Percentiles rank a stretch among this genome's conserved stretches.
These are phyloP conservation scores for Cladorrhinum samala DNA, from an alignment of 495 filamentous ascomycete genomes.

Conservation along the genomic window DNA sequence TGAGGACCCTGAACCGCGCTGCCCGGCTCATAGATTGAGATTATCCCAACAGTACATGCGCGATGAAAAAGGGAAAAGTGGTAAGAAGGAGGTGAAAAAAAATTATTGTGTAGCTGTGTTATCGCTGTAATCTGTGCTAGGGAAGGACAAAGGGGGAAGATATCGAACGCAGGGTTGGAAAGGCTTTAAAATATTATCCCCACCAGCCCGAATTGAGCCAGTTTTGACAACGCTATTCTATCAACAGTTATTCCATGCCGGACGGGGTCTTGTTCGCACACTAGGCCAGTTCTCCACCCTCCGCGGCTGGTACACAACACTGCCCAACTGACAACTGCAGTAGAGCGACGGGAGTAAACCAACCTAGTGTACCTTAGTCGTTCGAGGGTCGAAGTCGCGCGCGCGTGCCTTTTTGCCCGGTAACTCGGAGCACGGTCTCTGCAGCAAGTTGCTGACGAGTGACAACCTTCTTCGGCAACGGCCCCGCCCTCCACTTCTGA, in stretches of 20 bases:
- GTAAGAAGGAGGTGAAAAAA: no score
- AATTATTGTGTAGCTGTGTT: no score
- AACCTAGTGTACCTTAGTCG: no score
- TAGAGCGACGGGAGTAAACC: no score
- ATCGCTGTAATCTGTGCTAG: no score
- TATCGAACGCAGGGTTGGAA: no score
- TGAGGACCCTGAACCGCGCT: not conserved
- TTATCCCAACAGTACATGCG: not conserved
- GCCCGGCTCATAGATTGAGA: not conserved
- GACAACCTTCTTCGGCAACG: no score
- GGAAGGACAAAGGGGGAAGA: not conserved
- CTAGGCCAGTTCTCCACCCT: not conserved
- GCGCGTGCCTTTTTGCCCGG: not conserved
- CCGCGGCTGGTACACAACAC: not conserved
- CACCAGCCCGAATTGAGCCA: not conserved
- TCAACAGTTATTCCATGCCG: not conserved
- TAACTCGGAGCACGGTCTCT: no score
- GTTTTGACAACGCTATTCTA: conserved; percentile 5
- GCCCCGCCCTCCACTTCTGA: not conserved
- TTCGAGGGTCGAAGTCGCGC: no score
- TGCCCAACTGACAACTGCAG: not conserved
- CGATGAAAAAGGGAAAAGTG: not conserved
- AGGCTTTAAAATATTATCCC: not conserved
- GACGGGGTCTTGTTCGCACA: not conserved
- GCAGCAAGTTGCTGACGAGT: no score